Evolutionary conservation across 768 basidiomycete genomes (phyloP).

Genomic region (Thelephora ganbajun): DNA sequence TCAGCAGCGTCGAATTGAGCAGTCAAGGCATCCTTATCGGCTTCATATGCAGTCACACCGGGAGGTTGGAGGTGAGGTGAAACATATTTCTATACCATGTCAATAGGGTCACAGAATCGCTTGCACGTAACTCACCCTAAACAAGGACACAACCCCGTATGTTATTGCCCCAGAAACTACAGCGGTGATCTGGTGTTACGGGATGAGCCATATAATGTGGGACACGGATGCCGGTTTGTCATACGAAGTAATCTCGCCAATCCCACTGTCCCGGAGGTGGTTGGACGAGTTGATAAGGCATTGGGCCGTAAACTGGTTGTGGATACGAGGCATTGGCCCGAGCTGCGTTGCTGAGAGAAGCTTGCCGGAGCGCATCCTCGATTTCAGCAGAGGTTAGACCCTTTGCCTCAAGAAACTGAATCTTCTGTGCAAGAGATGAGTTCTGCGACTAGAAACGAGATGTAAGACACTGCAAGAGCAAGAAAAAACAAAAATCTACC

Average conservation of each 20-base stretch:
- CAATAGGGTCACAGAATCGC: conserved; percentile 1
- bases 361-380: conserved; percentile 66
- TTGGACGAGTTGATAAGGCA: conserved; percentile 22
- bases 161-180: conserved; percentile 78
- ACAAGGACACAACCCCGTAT: conserved; percentile 69
- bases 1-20: conserved; percentile 88
- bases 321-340: conserved; percentile 15
- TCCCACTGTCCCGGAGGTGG: conserved; percentile 52
- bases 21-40: conserved; percentile 69
- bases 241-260: conserved; percentile 95
- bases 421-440: conserved; percentile 68
- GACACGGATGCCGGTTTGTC: conserved; percentile 15
- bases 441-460: conserved; percentile 42
- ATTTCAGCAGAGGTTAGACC: conserved; percentile 78
- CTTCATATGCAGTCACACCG: conserved; percentile 75
- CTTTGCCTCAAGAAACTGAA: conserved; percentile 93
- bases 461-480: conserved; percentile 3
- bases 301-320: conserved; percentile 29
- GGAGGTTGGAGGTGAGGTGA: conserved; percentile 87
- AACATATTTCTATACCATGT: conserved; percentile 63
- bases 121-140: conserved; percentile 37
- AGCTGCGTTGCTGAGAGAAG: conserved; percentile 20
- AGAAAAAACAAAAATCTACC: conserved; percentile 23
- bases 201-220: not conserved
- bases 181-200: conserved; percentile 61